These are phyloP conservation scores for Melaleuca alternifolia DNA, from an alignment of 345 rosid species.

Conservation along the genomic window DNA sequence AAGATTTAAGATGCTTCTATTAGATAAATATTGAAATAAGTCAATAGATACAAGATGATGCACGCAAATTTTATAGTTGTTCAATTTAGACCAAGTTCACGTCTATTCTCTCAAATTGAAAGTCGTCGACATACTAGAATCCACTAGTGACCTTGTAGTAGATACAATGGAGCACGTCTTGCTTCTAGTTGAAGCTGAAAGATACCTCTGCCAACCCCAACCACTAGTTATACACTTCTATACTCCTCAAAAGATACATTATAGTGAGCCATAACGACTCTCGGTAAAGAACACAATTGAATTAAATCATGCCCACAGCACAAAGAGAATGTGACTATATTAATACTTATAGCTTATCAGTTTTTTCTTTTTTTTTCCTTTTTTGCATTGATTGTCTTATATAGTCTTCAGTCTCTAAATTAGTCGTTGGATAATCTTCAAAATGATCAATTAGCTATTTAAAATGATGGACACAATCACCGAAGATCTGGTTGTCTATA, in stretches of 20 bases:
- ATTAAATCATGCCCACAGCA: neutral
- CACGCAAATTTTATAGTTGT: neutral
- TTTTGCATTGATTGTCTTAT: neutral
- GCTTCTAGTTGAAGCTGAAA: neutral
- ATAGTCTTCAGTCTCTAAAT: neutral
- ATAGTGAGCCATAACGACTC: neutral
- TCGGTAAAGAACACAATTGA: neutral
- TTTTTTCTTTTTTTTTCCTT: neutral
- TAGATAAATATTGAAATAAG: neutral
- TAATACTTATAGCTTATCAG: neutral
- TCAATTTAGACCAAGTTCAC: neutral
- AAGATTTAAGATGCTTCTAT: neutral
- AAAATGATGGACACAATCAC: neutral
- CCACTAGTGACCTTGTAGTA: neutral
- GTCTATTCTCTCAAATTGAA: neutral
- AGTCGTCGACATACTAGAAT: neutral
- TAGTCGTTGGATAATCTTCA: neutral
- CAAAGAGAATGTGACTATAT: neutral
- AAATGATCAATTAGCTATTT: neutral
- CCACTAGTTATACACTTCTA: neutral
- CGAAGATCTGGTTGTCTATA: neutral
- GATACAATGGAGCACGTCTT: neutral
- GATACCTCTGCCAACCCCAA: neutral
- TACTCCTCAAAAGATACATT: neutral
- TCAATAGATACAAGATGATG: neutral